These are phyloP conservation scores for Starmerella roubikii DNA, from an alignment of 805 yeast species.

Conservation along the genomic window DNA sequence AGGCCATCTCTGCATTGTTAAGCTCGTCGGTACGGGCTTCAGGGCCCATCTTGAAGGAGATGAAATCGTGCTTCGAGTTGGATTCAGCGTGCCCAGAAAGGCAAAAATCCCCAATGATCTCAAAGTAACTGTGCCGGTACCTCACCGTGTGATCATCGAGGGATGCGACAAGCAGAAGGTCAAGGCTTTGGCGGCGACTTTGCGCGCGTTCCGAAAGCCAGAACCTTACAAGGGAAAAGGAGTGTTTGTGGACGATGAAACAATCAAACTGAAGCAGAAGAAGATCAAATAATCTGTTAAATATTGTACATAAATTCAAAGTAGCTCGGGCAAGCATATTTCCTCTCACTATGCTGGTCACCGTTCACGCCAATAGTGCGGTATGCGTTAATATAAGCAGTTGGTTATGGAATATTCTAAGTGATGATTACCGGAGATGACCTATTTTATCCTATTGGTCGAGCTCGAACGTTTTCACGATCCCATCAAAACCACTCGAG, in stretches of 20 bases:
- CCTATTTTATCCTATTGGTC: too few relatives aligned
- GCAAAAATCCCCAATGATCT: constrained; percentile 66
- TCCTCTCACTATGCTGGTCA: too few relatives aligned
- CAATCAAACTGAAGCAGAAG: constrained; percentile 78
- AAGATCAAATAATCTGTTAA: constrained; percentile 56
- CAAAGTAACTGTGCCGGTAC: constrained; percentile 63
- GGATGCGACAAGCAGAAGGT: constrained; percentile 84
- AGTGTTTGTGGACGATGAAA: constrained; percentile 80
- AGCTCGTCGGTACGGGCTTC: constrained; percentile 93
- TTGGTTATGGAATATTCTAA: too few relatives aligned
- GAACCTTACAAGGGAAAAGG: constrained; percentile 99
- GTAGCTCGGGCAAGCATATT: too few relatives aligned
- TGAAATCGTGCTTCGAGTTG: constrained; percentile 52
- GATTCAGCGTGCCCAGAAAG: constrained; percentile 70
- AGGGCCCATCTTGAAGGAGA: constrained; percentile 50
- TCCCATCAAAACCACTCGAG: too few relatives aligned
- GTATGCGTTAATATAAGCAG: too few relatives aligned
- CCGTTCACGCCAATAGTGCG: too few relatives aligned
- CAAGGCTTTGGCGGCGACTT: constrained; percentile 71
- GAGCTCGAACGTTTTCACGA: too few relatives aligned
- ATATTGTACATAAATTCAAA: too few relatives aligned
- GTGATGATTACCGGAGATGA: too few relatives aligned
- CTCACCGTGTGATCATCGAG: constrained; percentile 72
- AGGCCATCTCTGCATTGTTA: constrained; percentile 78
- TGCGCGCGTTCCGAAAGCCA: constrained; percentile 82